Conservation (phyloP, 1,284 basidiomycete species). For the Ceratobasidium sp. region DNA sequence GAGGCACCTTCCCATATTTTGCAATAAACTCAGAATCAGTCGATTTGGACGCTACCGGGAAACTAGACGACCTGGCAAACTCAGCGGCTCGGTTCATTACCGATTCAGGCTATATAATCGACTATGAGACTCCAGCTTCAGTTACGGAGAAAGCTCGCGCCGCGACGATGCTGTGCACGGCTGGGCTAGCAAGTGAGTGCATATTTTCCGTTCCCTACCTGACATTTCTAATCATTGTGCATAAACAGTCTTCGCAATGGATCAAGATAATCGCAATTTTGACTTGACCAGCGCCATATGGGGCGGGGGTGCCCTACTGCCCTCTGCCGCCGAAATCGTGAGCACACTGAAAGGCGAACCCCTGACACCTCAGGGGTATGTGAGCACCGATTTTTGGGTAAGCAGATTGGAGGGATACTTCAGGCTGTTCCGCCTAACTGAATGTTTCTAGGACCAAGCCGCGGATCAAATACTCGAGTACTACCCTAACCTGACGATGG, state of each 20-base stretch:
- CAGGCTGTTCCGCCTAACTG: background rate
- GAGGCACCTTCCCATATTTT: conserved; percentile 45
- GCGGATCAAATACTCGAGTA: conserved; percentile 26
- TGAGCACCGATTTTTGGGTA: conserved; percentile 40
- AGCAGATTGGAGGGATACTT: background rate
- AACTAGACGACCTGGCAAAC: background rate
- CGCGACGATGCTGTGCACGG: conserved; percentile 28
- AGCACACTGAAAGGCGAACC: conserved; percentile 27
- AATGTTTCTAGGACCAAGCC: conserved; percentile 4
- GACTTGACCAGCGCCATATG: conserved; percentile 37
- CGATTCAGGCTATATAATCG: conserved; percentile 31
- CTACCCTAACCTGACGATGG: conserved; percentile 31
- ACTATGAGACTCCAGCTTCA: conserved; percentile 37
- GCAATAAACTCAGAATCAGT: conserved; percentile 13
- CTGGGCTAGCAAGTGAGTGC: conserved; percentile 18
- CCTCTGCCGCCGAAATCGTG: conserved; percentile 29
- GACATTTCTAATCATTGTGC: background rate
- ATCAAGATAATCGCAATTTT: conserved; percentile 41
- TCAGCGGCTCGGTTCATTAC: conserved; percentile 28
- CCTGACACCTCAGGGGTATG: conserved; percentile 4
- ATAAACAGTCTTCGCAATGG: conserved; percentile 29
- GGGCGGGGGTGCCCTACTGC: conserved; percentile 34
- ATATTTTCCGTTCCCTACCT: background rate
- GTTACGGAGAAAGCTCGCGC: conserved; percentile 37
- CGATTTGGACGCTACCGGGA: background rate